Evolutionary conservation across 2,329 filamentous ascomycete species (phyloP).

Genomic region (Pseudogymnoascus sp.): DNA sequence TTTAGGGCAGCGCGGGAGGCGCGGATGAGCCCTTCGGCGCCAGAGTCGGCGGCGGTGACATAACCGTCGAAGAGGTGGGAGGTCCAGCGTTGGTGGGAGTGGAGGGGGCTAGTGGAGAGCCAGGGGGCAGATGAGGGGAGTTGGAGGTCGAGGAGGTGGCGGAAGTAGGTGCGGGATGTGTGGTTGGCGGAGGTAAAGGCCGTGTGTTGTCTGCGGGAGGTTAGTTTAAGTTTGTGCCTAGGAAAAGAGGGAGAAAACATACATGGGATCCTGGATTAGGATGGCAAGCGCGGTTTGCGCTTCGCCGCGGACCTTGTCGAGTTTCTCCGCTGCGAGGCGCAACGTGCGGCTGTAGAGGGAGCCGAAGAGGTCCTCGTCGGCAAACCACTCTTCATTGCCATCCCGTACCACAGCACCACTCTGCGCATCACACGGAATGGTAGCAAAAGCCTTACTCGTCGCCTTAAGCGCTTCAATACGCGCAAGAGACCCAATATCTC

Average conservation of each 20-base stretch:
- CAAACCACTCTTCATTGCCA: slow-evolving; percentile 12
- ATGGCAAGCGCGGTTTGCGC: slow-evolving; percentile 47
- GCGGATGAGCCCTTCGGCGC: slow-evolving; percentile 66
- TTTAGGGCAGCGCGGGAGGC: slow-evolving; percentile 59
- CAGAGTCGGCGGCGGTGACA: slow-evolving; percentile 67
- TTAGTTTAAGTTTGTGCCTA: slow-evolving; percentile 16
- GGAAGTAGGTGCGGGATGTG: background rate
- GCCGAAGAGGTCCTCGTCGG: slow-evolving; percentile 9
- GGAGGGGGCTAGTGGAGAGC: background rate
- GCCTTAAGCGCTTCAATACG: slow-evolving; percentile 69
- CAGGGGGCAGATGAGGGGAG: background rate
- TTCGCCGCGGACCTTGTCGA: slow-evolving; percentile 73
- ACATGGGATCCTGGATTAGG: slow-evolving; percentile 5
- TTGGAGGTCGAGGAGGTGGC: background rate
- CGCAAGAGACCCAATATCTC: slow-evolving; percentile 83
- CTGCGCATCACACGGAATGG: slow-evolving; percentile 18
- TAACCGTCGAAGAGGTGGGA: slow-evolving; percentile 52
- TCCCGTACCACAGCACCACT: slow-evolving; percentile 15
- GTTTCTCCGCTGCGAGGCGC: slow-evolving; percentile 75
- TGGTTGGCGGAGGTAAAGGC: background rate
- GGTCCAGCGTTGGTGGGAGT: background rate
- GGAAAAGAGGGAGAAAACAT: background rate
- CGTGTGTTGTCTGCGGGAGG: slow-evolving; percentile 22
- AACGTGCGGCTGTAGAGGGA: slow-evolving; percentile 32
- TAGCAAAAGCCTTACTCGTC: slow-evolving; percentile 40